Evolutionary conservation across 2,329 filamentous ascomycete genomes (phyloP).

Genomic region (Ophiostoma triangulosporum): DNA sequence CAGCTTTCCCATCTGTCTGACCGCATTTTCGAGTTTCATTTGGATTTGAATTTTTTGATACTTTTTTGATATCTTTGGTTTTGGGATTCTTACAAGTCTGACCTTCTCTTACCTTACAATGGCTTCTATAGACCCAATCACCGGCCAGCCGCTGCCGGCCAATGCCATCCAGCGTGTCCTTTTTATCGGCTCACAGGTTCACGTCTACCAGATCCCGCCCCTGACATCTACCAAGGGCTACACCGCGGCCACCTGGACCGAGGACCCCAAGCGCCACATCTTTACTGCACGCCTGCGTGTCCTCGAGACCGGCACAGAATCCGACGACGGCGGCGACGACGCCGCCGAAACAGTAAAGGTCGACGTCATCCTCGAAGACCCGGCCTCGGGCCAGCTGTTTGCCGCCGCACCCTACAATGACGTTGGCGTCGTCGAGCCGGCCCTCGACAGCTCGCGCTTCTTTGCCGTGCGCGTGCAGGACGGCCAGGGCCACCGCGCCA

Average conservation of each 20-base stretch:
- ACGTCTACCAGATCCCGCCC: constrained; percentile 81
- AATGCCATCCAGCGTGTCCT: constrained; percentile 78
- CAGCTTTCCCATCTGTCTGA: background rate
- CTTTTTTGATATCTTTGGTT: background rate
- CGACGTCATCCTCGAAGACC: constrained; percentile 69
- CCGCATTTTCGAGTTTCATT: background rate
- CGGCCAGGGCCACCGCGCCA: constrained; percentile 59
- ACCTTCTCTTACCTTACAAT: constrained; percentile 24
- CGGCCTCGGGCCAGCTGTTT: constrained; percentile 59
- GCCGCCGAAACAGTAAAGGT: constrained; percentile 45
- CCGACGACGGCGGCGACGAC: constrained; percentile 23
- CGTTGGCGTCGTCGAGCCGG: constrained; percentile 56
- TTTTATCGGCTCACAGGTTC: constrained; percentile 59
- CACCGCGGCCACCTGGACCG: constrained; percentile 64
- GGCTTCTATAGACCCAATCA: constrained; percentile 57
- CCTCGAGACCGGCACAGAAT: constrained; percentile 53
- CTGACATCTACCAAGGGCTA: constrained; percentile 67
- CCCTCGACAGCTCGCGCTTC: constrained; percentile 68
- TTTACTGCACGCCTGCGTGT: constrained; percentile 74
- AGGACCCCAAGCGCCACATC: constrained; percentile 57
- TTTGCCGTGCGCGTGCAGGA: constrained; percentile 74
- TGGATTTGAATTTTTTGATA: background rate
- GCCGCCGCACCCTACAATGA: constrained; percentile 68
- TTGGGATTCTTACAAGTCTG: background rate
- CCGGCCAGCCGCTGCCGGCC: constrained; percentile 50